Percentiles rank a stretch among this genome's conserved stretches.
These are phyloP conservation scores for Prunus davidiana DNA, from an alignment of 306 rosid genomes.

Conservation along the genomic window DNA sequence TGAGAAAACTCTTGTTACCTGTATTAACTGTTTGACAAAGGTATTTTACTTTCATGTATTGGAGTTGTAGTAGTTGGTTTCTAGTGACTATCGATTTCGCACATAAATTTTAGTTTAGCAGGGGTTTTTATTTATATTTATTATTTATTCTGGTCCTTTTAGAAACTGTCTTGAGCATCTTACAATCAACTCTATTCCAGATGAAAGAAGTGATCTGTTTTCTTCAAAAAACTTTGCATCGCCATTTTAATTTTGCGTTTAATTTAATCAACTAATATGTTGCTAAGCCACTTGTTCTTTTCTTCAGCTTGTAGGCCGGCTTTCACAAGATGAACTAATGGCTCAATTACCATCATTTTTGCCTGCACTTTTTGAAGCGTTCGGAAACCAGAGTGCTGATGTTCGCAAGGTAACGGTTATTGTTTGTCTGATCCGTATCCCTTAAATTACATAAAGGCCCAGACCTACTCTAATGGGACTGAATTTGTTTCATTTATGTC, in stretches of 20 bases:
- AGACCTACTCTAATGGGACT: background rate
- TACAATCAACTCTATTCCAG: background rate
- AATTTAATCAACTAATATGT: background rate
- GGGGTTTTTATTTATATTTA: background rate
- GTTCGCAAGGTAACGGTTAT: slow-evolving; percentile 77
- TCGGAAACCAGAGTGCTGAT: slow-evolving; percentile 96
- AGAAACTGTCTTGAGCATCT: background rate
- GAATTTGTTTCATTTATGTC: slow-evolving; percentile 7
- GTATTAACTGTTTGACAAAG: slow-evolving; percentile 92
- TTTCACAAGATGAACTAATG: slow-evolving; percentile 86
- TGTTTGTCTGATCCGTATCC: slow-evolving; percentile 8
- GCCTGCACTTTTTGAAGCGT: slow-evolving; percentile 95
- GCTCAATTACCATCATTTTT: slow-evolving; percentile 84
- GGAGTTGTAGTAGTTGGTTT: slow-evolving; percentile 8
- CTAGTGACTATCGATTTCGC: background rate
- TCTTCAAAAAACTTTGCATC: slow-evolving; percentile 3
- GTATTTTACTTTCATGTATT: slow-evolving; percentile 36
- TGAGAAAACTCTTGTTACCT: slow-evolving; percentile 91
- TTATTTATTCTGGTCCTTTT: background rate
- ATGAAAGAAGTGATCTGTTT: background rate
- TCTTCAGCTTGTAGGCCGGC: slow-evolving; percentile 79
- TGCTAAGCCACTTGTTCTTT: slow-evolving; percentile 9
- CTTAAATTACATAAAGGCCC: background rate
- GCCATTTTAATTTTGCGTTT: background rate
- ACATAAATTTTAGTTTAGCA: background rate